phyloP scores from a whole-genome alignment of 2,329 filamentous ascomycete species.

The Macroventuria anomochaeta region DNA sequence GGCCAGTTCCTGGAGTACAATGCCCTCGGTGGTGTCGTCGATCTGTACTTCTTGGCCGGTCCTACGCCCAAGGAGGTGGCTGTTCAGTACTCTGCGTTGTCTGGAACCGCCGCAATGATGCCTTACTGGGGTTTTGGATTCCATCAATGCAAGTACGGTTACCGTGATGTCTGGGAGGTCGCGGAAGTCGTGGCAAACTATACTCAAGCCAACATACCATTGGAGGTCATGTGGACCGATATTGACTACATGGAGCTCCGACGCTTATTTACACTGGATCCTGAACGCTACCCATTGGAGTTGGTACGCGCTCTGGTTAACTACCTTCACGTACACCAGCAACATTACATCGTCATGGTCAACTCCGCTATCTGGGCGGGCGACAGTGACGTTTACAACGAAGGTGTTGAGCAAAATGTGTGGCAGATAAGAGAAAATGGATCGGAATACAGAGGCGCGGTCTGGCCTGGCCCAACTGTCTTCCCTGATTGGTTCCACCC shows the following conservation, averaged over 20 bases:
- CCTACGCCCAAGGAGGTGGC: conserved; percentile 56
- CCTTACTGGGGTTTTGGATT: conserved; percentile 62
- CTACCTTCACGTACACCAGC: conserved; percentile 69
- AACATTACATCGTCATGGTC: conserved; percentile 80
- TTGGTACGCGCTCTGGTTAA: conserved; percentile 69
- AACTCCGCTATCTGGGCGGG: conserved; percentile 67
- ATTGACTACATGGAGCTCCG: conserved; percentile 73
- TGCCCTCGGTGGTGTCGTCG: conserved; percentile 77
- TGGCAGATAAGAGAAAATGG: conserved; percentile 64
- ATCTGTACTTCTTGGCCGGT: conserved; percentile 63
- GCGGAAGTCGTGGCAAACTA: conserved; percentile 73
- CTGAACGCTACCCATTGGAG: conserved; percentile 66
- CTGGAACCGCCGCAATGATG: conserved; percentile 56
- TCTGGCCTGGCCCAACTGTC: conserved; percentile 77
- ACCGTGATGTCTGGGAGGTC: conserved; percentile 65
- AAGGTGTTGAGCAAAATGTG: conserved; percentile 63
- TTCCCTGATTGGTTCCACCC: conserved; percentile 80
- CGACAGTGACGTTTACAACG: conserved; percentile 63
- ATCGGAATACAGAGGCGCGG: conserved; percentile 66
- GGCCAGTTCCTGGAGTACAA: conserved; percentile 81
- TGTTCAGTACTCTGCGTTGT: conserved; percentile 56
- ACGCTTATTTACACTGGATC: conserved; percentile 69
- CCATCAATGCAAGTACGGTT: conserved; percentile 59
- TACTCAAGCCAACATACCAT: conserved; percentile 66
- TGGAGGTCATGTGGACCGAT: conserved; percentile 71